These are phyloP conservation scores for Trichosporon sp. DNA, from an alignment of 1,284 basidiomycete species.

Conservation along the genomic window DNA sequence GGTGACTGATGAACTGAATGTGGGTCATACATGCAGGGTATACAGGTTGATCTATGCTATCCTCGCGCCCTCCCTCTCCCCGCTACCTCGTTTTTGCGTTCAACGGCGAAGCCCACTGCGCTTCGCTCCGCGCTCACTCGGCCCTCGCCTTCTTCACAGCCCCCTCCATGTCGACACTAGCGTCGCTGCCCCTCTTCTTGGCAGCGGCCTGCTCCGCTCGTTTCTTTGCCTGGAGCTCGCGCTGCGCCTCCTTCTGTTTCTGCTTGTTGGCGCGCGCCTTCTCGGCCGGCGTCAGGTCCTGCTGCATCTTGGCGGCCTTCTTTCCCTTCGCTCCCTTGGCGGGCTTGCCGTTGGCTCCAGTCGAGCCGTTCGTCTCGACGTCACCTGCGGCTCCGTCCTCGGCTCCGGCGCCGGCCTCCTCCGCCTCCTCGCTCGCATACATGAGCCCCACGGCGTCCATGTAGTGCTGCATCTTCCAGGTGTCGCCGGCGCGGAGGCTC, in stretches of 20 bases:
- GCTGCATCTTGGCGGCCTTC: neutral
- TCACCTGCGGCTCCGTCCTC: conserved; percentile 54
- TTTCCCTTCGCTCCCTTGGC: neutral
- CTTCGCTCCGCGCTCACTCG: neutral
- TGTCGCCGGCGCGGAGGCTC: conserved; percentile 69
- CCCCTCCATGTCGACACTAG: neutral
- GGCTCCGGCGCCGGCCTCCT: conserved; percentile 55
- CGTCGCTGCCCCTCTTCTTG: conserved; percentile 3
- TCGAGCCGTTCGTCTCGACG: neutral
- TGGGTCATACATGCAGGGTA: conserved; percentile 19
- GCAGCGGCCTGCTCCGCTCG: conserved; percentile 1
- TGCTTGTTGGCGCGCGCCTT: neutral
- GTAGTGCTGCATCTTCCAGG: conserved; percentile 79
- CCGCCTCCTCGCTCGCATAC: conserved; percentile 64
- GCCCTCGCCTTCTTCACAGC: conserved; percentile 1
- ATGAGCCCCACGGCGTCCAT: conserved; percentile 70
- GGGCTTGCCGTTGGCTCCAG: neutral
- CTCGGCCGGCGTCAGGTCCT: conserved; percentile 3
- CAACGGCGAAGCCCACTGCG: too few relatives aligned
- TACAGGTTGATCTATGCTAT: neutral
- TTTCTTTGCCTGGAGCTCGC: neutral
- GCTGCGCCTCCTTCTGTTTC: conserved; percentile 1
- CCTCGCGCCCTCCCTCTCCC: neutral
- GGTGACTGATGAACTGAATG: conserved; percentile 1
- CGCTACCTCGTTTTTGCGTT: too few relatives aligned